Evolutionary conservation across 352 stramenopile genomes (phyloP).

Genomic region (Globisporangium apiculatum): DNA sequence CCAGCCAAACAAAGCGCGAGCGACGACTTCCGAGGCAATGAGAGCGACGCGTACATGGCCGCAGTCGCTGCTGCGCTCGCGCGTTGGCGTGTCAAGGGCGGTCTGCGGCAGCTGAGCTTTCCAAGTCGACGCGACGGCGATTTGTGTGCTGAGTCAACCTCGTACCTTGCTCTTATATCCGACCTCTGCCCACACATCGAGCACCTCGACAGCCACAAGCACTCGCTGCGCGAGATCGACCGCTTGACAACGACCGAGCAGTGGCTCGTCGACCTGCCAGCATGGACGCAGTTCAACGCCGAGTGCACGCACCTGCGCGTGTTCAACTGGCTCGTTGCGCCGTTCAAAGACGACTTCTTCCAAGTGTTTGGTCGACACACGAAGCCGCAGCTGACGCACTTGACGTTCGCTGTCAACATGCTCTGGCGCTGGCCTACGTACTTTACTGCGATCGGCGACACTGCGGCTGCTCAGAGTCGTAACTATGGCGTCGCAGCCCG

Average conservation of each 20-base stretch:
- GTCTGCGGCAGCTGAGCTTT: conserved; percentile 36
- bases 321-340: conserved; percentile 58
- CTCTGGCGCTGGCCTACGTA: conserved; percentile 31
- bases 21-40: conserved; percentile 21
- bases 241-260: conserved; percentile 41
- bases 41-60: background rate
- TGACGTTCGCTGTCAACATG: conserved; percentile 30
- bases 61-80: conserved; percentile 21
- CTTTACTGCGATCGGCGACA: conserved; percentile 17
- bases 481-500: too few relatives aligned
- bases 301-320: conserved; percentile 32
- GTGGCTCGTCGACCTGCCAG: conserved; percentile 30
- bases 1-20: conserved; percentile 3
- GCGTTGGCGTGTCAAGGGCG: conserved; percentile 28
- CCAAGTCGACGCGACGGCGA: conserved; percentile 9
- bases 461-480: conserved; percentile 19
- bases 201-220: conserved; percentile 43
- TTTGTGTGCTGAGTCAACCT: conserved; percentile 19
- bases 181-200: conserved; percentile 40
- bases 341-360: conserved; percentile 44
- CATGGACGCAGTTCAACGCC: conserved; percentile 34
- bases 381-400: conserved; percentile 31
- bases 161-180: conserved; percentile 31
- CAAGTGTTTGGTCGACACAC: conserved; percentile 28
- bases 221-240: conserved; percentile 34